Base-by-base conservation (phyloP, 2,329 filamentous ascomycete species). In the Malbranchea zuffiana region DNA sequence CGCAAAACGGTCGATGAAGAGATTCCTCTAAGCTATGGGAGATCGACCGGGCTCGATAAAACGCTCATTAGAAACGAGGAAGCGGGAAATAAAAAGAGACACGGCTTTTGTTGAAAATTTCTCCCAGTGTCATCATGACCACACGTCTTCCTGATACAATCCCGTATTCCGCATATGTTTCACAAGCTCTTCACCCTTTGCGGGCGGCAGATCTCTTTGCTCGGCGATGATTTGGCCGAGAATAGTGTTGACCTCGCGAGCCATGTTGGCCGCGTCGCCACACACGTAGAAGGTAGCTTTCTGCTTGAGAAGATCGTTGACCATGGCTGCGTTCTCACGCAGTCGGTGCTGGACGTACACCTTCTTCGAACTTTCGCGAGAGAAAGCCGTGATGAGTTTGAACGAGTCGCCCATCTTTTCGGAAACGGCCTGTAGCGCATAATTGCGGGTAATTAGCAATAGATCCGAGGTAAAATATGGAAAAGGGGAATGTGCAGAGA, bases 201-300 rank as follows among this genome's bases (percentile, higher is more conserved):
- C 69, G 52, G 88, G 80, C 1, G 84, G 71, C 41, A 96, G 72
- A 34, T 81, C 81, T 37, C 90, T 75, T 60, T 93, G 74, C 56
- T 87, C 77, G 17, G 86, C 71, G 50, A 98, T 79, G 54, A 96
- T 92, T 57, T 92, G 79, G 17, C 72, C 80, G 28, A 98, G 70
- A n/a, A 85, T 76, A 16, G 79, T 70, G 59, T 92, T 95, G 53
- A 95, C 86, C 59, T 93, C 87, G 40, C 87, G 79, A 31, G 87
- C 87, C 87, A 95, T 95, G 67, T 94, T 87, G 39, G 90, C 83
- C 1, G 92, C 92, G 57, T 98, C 90, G 65, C 90, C 90, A 53
- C 92, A 98, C 41, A 98, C 88, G 60, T 98, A 98, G 60, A 98
- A 87, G 64, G 90, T 95, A 4, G 85, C 90, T 55, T 79, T 79